Evolutionary conservation across 2,329 filamentous ascomycete genomes (phyloP).

Genomic region (Lasiodiplodia theobromae): DNA sequence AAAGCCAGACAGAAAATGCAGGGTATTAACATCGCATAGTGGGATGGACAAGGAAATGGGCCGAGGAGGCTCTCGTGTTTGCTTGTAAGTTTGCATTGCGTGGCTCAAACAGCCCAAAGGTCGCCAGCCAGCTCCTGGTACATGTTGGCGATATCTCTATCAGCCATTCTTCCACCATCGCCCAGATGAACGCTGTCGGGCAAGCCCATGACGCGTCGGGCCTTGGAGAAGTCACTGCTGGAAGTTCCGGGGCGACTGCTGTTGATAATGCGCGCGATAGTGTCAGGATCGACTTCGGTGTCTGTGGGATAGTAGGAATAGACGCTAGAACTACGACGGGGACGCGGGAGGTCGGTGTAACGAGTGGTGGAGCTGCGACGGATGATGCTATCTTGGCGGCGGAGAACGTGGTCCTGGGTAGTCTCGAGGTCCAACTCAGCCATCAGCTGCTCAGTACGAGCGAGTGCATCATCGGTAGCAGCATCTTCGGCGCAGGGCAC

Average conservation of each 20-base stretch:
- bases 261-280: neutral
- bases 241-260: conserved; percentile 18
- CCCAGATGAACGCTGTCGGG: neutral
- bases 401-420: neutral
- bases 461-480: conserved; percentile 13
- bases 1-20: neutral
- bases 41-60: neutral
- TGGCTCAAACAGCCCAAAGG: neutral
- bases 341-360: neutral
- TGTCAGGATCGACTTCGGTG: neutral
- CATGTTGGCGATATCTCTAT: conserved; percentile 16
- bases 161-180: neutral
- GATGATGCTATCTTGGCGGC: neutral
- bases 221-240: neutral
- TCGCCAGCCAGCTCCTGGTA: conserved; percentile 23
- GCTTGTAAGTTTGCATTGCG: neutral
- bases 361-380: neutral
- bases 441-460: conserved; percentile 27
- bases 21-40: neutral
- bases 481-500: neutral
- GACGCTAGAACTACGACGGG: neutral
- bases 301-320: neutral
- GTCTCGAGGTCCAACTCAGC: conserved; percentile 25
- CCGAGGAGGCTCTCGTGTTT: neutral
- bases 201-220: conserved; percentile 13